These are phyloP conservation scores for Wickerhamiella spandovensis DNA, from an alignment of 805 yeast species.

Conservation along the genomic window DNA sequence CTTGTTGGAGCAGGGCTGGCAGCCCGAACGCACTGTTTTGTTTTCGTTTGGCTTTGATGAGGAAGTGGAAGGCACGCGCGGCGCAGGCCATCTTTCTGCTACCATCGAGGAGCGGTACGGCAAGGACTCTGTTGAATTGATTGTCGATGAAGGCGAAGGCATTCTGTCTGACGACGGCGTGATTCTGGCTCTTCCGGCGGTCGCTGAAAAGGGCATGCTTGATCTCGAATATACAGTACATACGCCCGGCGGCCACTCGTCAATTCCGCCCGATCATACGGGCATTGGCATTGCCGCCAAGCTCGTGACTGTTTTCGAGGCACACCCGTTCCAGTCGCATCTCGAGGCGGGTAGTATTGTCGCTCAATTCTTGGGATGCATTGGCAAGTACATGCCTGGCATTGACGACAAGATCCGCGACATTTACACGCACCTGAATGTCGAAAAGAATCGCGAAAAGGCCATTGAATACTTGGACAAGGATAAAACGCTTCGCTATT, in stretches of 20 bases:
- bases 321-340: conserved; percentile 35
- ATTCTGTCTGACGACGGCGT: conserved; percentile 30
- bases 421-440: conserved; percentile 1
- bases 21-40: conserved; percentile 50
- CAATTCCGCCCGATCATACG: conserved; percentile 72
- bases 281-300: conserved; percentile 62
- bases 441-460: neutral
- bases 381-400: conserved; percentile 37
- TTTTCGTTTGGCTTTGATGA: conserved; percentile 70
- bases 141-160: conserved; percentile 63
- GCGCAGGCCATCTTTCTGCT: conserved; percentile 43
- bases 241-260: conserved; percentile 70
- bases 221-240: conserved; percentile 36
- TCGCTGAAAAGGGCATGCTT: conserved; percentile 50
- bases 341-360: conserved; percentile 33
- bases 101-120: conserved; percentile 45
- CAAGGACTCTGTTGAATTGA: conserved; percentile 40
- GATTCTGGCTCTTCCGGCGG: conserved; percentile 39
- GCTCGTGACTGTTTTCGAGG: conserved; percentile 42
- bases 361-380: conserved; percentile 37
- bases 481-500: conserved; percentile 18
- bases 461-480: conserved; percentile 8
- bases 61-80: conserved; percentile 51
- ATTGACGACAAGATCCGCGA: neutral
- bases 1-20: conserved; percentile 37